Base-by-base conservation (phyloP, 1,139 yeast species). In the Blastobotrys apis region DNA sequence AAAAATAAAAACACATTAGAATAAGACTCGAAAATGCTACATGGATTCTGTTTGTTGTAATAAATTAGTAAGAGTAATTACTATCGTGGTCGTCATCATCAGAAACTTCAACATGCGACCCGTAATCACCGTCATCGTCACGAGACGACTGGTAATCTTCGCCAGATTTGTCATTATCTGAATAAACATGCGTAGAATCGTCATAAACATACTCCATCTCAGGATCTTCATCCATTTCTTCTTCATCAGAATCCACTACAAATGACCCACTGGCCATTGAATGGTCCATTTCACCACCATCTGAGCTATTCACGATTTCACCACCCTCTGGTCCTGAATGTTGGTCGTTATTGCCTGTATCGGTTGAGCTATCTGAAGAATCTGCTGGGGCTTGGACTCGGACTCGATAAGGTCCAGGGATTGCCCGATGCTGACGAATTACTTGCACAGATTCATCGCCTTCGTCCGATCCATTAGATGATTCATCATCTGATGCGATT, bases 61-160 rank as follows among this genome's bases (percentile, higher is more conserved):
- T 8, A 5, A 5, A 12, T 20, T 34, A 25, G 8, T 34, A 25
- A 32, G 13, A 19, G 35, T 32, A n/a, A 9, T 15, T 16, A 12
- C 16, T 36, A 15, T 37, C 33, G 36, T 43, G 39, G 16, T 38
- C 46, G 16, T 38, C 42, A 9, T 29, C 39, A 26, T 33, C 42
- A 10, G 34, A 12, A 12, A 19, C 21, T 4, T 21, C 27, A 15
- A 8, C 6, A 16, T 20, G 36, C 9, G 8, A 3, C 20, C 17
- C 29, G 9, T 38, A 26, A 10, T 25, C 30, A 25, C 9, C 15
- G 9, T 13, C n/a, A 10, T 32, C 21, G 8, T 16, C 15, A 33
- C 26, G n/a, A n/a, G n/a, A n/a, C n/a, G n/a, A n/a, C n/a, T n/a
- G n/a, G n/a, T n/a, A n/a, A n/a, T 12, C 8, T 25, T 12, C 27